Conservation (phyloP, 2,329 filamentous ascomycete species). For the Penicillium sp. region DNA sequence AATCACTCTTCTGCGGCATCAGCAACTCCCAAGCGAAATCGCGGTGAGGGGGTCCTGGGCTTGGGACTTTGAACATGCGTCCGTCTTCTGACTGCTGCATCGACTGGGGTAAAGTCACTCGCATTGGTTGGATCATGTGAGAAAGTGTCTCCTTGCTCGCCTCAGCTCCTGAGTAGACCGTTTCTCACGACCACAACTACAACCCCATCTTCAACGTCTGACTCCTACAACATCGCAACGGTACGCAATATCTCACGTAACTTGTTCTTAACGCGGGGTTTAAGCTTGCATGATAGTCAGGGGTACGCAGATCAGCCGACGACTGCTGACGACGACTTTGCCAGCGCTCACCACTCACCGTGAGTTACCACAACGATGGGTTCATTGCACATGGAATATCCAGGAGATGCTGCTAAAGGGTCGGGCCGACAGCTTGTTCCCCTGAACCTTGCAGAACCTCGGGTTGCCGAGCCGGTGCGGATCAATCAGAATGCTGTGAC, state of each 20-base stretch:
- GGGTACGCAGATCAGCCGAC: constrained; percentile 9
- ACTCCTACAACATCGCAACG: neutral
- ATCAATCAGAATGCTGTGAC: neutral
- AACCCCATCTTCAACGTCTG: neutral
- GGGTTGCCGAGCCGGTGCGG: neutral
- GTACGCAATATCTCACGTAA: neutral
- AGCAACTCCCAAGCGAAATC: neutral
- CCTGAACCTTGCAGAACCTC: neutral
- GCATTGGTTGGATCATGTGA: too few relatives aligned
- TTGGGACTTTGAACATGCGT: constrained; percentile 1
- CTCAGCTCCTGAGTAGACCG: neutral
- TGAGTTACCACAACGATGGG: constrained; percentile 5
- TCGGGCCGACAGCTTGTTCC: neutral
- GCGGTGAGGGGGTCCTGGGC: neutral
- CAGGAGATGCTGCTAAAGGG: constrained; percentile 7
- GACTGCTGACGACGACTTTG: constrained; percentile 7
- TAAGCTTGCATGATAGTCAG: constrained; percentile 7
- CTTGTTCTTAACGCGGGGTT: neutral
- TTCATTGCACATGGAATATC: constrained; percentile 3
- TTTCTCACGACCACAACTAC: neutral
- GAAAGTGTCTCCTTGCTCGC: neutral
- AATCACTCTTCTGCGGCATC: neutral
- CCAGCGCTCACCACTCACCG: constrained; percentile 3
- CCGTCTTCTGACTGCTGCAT: constrained; percentile 2
- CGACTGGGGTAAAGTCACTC: neutral